A percentile compares a stretch with the other conserved stretches of the same genome.
Conservation (phyloP, 306 rosid genomes). For the Sophora flavescens region DNA sequence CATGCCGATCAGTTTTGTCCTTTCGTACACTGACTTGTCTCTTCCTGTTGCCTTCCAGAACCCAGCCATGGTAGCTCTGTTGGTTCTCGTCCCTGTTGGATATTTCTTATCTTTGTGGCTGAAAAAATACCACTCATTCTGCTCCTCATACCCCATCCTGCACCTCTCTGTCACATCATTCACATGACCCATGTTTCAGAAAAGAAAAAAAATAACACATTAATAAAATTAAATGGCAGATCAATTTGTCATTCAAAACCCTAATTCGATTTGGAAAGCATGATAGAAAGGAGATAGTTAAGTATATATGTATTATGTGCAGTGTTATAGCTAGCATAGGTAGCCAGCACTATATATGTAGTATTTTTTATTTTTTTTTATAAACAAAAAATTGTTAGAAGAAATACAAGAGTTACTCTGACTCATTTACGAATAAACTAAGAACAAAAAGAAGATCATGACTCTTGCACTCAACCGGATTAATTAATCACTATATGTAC, state of each 20-base stretch:
- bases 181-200: not conserved
- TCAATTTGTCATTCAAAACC: constrained; percentile 37
- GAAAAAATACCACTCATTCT: constrained; percentile 92
- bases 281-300: constrained; percentile 1
- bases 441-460: too few species aligned
- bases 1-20: constrained; percentile 5
- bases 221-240: too few species aligned
- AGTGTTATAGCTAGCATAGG: not conserved
- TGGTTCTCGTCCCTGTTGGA: constrained; percentile 98
- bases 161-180: constrained; percentile 69
- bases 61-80: constrained; percentile 74
- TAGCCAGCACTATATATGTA: too few species aligned
- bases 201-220: too few species aligned
- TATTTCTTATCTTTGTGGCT: constrained; percentile 97
- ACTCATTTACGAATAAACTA: too few species aligned
- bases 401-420: too few species aligned
- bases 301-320: too few species aligned
- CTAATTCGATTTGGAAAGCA: constrained; percentile 19
- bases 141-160: constrained; percentile 94
- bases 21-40: constrained; percentile 26
- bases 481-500: too few species aligned
- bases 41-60: constrained; percentile 42
- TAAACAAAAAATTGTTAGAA: too few species aligned
- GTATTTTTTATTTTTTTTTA: too few species aligned
- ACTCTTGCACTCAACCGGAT: too few species aligned